Percentiles rank a stretch among this genome's conserved stretches.
phyloP scores from a whole-genome alignment of 177 flowering plant genomes.

The Vitis hybrid region DNA sequence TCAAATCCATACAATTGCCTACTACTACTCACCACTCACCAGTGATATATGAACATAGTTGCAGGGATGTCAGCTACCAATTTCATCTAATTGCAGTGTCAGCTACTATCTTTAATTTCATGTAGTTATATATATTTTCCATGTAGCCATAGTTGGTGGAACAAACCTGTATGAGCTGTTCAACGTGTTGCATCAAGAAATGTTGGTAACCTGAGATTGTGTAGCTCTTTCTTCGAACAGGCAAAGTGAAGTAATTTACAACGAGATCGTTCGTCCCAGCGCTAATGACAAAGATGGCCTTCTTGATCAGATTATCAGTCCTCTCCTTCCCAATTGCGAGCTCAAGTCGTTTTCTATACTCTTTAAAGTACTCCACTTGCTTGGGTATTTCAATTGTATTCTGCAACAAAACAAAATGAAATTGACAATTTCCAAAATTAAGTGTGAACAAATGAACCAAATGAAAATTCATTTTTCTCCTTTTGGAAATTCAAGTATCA shows the following conservation, averaged over 20 bases:
- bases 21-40: too few species aligned
- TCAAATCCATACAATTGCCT: too few species aligned
- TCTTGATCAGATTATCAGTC: slow-evolving; percentile 28
- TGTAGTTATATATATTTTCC: too few species aligned
- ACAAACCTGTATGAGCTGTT: slow-evolving; percentile 42
- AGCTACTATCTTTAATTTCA: too few species aligned
- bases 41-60: too few species aligned
- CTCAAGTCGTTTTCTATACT: slow-evolving; percentile 35
- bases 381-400: slow-evolving; percentile 24
- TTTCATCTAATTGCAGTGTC: too few species aligned
- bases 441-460: too few species aligned
- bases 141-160: neutral
- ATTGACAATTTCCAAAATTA: neutral
- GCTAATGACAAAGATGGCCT: slow-evolving; percentile 32
- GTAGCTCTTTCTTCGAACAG: slow-evolving; percentile 36
- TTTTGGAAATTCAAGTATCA: too few species aligned
- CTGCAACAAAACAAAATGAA: slow-evolving; percentile 15
- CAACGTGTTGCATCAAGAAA: slow-evolving; percentile 36
- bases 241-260: slow-evolving; percentile 47
- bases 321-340: slow-evolving; percentile 28
- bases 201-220: slow-evolving; percentile 32
- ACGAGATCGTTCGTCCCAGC: slow-evolving; percentile 70
- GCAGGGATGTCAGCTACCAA: too few species aligned
- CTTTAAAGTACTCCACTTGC: slow-evolving; percentile 43
- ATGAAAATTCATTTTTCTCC: too few species aligned